Percentiles rank a stretch among this genome's conserved stretches.
Evolutionary conservation across 306 rosid species (phyloP).

Genomic region (Vigna radiata): DNA sequence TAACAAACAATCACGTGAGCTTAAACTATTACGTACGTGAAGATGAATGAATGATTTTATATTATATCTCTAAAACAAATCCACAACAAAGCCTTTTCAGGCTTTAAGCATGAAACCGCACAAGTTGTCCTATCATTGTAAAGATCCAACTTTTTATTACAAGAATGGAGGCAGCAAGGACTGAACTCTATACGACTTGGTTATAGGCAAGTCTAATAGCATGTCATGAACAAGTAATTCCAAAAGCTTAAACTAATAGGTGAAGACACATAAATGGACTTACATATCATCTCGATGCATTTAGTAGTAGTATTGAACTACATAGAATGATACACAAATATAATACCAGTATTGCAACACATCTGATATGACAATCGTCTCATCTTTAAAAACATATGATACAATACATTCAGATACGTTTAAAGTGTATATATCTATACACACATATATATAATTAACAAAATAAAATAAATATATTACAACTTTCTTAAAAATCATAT

Average conservation of each 20-base stretch:
- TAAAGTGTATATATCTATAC: no score
- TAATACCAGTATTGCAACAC: no score
- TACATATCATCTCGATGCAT: neutral
- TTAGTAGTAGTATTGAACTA: neutral
- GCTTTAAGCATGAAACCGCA: neutral
- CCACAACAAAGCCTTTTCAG: neutral
- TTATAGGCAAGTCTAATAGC: neutral
- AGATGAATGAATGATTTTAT: neutral
- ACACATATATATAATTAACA: no score
- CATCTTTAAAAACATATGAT: no score
- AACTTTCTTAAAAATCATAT: no score
- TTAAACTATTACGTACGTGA: neutral
- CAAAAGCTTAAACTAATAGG: neutral
- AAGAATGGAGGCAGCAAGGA: neutral
- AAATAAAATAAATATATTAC: no score
- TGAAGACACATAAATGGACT: slow-evolving; percentile 10
- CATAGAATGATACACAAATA: neutral
- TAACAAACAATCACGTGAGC: neutral
- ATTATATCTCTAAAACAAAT: neutral
- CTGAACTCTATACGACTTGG: neutral
- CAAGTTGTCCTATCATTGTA: neutral
- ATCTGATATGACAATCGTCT: no score
- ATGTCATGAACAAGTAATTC: neutral
- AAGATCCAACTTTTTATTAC: neutral
- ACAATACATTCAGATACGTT: no score